Percentiles rank a stretch among this genome's conserved stretches.
phyloP scores from a whole-genome alignment of 768 basidiomycete genomes.

The Grammothele lineata region DNA sequence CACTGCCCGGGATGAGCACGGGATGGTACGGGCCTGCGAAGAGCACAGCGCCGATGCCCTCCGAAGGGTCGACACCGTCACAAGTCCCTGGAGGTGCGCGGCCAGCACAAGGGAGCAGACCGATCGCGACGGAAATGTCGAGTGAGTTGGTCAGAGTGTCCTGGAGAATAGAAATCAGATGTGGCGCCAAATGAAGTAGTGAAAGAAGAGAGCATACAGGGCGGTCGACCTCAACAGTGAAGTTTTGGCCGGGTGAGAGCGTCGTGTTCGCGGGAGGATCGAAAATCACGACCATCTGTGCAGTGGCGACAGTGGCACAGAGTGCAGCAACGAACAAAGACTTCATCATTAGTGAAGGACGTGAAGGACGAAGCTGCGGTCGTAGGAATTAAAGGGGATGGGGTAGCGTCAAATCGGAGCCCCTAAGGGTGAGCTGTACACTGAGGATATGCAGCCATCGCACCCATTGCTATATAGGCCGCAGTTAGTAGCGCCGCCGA shows the following conservation, averaged over 20 bases:
- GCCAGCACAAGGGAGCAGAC: slow-evolving; percentile 21
- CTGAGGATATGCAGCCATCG: too few species aligned
- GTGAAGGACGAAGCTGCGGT: too few species aligned
- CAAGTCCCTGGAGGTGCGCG: slow-evolving; percentile 12
- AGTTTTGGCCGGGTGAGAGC: slow-evolving; percentile 1
- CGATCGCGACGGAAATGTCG: slow-evolving; percentile 33
- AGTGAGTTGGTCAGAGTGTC: slow-evolving; percentile 27
- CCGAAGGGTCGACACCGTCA: slow-evolving; percentile 14
- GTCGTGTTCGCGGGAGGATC: slow-evolving; percentile 1
- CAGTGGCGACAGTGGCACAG: slow-evolving; percentile 17
- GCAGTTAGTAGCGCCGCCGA: too few species aligned
- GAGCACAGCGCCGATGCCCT: slow-evolving; percentile 24
- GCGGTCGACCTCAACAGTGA: slow-evolving; percentile 7
- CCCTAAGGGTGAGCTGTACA: too few species aligned
- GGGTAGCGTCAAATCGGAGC: too few species aligned
- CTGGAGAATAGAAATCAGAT: too few species aligned
- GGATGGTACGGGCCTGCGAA: slow-evolving; percentile 28
- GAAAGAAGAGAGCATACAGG: background rate
- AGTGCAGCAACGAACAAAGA: too few species aligned
- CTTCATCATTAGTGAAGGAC: too few species aligned
- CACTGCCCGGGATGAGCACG: background rate
- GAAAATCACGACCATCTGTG: slow-evolving; percentile 1
- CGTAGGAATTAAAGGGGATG: too few species aligned
- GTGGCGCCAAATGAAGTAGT: too few species aligned
- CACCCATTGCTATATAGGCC: too few species aligned